Evolutionary conservation across 2,329 filamentous ascomycete species (phyloP).

Genomic region (Penicillium sp.): DNA sequence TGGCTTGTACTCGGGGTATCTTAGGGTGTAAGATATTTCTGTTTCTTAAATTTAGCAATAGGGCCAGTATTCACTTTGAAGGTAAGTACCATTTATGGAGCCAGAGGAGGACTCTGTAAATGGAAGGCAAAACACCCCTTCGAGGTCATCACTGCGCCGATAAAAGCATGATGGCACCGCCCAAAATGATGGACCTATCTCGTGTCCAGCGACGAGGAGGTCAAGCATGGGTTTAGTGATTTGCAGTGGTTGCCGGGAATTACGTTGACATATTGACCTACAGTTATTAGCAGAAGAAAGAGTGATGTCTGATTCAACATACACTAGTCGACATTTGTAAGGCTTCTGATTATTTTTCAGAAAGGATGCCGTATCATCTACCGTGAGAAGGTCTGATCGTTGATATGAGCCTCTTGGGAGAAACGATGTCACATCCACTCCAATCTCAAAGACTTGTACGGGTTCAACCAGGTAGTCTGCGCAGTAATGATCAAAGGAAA

Average conservation of each 20-base stretch:
- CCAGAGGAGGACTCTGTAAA: background rate
- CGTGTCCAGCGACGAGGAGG: background rate
- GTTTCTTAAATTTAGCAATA: background rate
- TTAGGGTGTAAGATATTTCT: background rate
- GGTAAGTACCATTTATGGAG: background rate
- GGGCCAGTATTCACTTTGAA: background rate
- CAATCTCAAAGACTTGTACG: background rate
- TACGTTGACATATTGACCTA: background rate
- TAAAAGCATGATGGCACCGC: background rate
- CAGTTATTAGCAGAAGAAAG: background rate
- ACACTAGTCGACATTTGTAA: background rate
- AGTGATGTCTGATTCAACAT: background rate
- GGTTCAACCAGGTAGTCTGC: background rate
- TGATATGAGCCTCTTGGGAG: background rate
- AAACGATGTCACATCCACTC: background rate
- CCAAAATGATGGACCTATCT: background rate
- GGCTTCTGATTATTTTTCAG: background rate
- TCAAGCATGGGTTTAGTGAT: background rate
- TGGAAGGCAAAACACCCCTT: background rate
- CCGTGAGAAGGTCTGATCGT: background rate
- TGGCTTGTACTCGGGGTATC: background rate
- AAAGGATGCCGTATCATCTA: background rate
- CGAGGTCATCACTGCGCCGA: background rate
- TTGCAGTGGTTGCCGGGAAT: background rate
- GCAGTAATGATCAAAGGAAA: background rate